Conservation (phyloP, 2,329 filamentous ascomycete genomes). For the Diaporthe citrichinensis region DNA sequence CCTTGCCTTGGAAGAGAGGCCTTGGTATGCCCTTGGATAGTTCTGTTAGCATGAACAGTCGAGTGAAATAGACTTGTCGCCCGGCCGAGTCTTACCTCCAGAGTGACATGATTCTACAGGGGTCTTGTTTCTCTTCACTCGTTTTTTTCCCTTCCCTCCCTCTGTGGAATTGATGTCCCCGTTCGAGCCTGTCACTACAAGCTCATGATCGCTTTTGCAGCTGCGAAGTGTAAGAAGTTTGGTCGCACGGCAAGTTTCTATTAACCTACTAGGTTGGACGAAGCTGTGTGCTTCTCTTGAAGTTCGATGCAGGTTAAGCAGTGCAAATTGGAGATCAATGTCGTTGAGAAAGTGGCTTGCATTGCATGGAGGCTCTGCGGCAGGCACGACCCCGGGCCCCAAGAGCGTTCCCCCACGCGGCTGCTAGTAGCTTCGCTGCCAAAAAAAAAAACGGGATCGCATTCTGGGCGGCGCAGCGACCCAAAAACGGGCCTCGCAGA, state of each 20-base stretch:
- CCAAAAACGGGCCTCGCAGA: constrained; percentile 5
- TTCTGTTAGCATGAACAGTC: constrained; percentile 15
- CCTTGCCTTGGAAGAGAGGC: constrained; percentile 78
- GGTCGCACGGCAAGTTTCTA: not conserved
- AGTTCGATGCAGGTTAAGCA: not conserved
- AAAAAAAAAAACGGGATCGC: constrained; percentile 34
- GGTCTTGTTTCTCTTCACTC: not conserved
- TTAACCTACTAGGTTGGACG: not conserved
- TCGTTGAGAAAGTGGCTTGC: constrained; percentile 31
- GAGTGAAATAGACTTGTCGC: not conserved
- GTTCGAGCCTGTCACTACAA: not conserved
- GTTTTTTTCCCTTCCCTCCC: too few relatives aligned
- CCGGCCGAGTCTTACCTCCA: constrained; percentile 26
- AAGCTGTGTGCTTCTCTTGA: not conserved
- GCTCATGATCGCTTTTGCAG: not conserved
- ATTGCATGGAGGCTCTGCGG: constrained; percentile 37
- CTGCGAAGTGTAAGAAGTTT: not conserved
- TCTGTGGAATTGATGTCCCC: not conserved
- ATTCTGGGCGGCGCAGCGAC: constrained; percentile 30
- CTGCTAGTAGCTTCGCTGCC: not conserved
- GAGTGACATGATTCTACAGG: constrained; percentile 35
- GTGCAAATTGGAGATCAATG: not conserved
- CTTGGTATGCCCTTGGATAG: constrained; percentile 74
- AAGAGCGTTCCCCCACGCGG: not conserved
- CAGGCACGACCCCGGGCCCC: constrained; percentile 8